A percentile compares a stretch with the other conserved stretches of the same genome.
These are phyloP conservation scores for Abelmoschus esculentus DNA, from an alignment of 345 rosid species.

Conservation along the genomic window DNA sequence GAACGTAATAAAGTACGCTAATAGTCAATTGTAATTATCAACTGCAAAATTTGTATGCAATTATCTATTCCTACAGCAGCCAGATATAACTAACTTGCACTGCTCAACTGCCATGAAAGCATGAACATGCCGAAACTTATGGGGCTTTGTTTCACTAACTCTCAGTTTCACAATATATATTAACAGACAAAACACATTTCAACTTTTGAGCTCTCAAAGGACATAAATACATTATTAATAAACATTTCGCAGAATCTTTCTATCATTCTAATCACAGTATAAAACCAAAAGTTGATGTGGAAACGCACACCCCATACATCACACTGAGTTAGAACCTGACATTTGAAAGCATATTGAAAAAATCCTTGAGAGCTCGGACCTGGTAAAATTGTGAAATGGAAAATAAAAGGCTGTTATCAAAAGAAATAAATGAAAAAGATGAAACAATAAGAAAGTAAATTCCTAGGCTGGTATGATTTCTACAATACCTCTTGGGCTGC, in stretches of 20 bases:
- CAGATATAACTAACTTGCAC: background rate
- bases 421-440: background rate
- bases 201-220: background rate
- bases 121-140: background rate
- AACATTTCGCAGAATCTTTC: background rate
- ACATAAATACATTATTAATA: background rate
- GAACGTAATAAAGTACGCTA: background rate
- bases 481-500: slow-evolving; percentile 79
- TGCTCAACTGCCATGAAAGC: background rate
- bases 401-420: background rate
- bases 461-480: background rate
- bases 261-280: background rate
- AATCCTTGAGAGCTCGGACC: slow-evolving; percentile 85
- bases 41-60: background rate
- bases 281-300: background rate
- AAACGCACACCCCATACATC: background rate
- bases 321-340: slow-evolving; percentile 47
- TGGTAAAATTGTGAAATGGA: slow-evolving; percentile 21
- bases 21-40: background rate
- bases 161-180: background rate
- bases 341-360: slow-evolving; percentile 85
- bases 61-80: background rate
- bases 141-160: background rate
- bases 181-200: background rate
- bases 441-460: background rate